phyloP scores from a whole-genome alignment of 164 flowering plant genomes.

The Saururus chinensis region DNA sequence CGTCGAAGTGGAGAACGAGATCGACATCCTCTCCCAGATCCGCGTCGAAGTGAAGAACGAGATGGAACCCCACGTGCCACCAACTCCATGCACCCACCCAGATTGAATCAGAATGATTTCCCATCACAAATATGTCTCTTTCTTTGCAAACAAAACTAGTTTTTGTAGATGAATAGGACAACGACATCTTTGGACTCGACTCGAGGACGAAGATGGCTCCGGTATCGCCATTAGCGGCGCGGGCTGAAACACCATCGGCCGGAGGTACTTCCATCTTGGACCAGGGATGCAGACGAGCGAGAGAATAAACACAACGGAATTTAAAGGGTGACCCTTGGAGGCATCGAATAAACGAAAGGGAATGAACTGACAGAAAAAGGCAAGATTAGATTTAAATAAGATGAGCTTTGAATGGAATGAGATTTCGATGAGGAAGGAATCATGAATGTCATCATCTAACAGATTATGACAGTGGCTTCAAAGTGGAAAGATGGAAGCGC shows the following conservation, averaged over 20 bases:
- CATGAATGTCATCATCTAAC: neutral
- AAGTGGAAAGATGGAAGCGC: neutral
- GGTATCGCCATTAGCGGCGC: conserved; percentile 35
- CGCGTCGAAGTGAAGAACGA: too few relatives aligned
- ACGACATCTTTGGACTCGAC: conserved; percentile 67
- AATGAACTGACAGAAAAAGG: too few relatives aligned
- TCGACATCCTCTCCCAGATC: too few relatives aligned
- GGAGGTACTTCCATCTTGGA: conserved; percentile 7
- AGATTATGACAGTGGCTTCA: neutral
- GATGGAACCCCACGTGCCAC: conserved; percentile 96
- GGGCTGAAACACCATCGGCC: neutral
- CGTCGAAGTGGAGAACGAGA: too few relatives aligned
- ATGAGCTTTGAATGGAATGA: too few relatives aligned
- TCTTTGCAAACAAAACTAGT: too few relatives aligned
- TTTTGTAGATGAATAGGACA: too few relatives aligned
- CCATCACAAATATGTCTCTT: neutral
- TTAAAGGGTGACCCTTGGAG: neutral
- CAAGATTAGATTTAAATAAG: too few relatives aligned
- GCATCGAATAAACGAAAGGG: neutral
- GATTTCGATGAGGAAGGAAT: too few relatives aligned
- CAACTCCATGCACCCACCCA: conserved; percentile 42
- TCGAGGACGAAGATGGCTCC: conserved; percentile 82
- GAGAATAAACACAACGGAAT: neutral
- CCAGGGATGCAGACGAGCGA: neutral
- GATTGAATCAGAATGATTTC: too few relatives aligned